Evolutionary conservation across 1,284 basidiomycete genomes (phyloP), one percentile per base, ranked within the genome.

Genomic region (Waitea zeae): DNA sequence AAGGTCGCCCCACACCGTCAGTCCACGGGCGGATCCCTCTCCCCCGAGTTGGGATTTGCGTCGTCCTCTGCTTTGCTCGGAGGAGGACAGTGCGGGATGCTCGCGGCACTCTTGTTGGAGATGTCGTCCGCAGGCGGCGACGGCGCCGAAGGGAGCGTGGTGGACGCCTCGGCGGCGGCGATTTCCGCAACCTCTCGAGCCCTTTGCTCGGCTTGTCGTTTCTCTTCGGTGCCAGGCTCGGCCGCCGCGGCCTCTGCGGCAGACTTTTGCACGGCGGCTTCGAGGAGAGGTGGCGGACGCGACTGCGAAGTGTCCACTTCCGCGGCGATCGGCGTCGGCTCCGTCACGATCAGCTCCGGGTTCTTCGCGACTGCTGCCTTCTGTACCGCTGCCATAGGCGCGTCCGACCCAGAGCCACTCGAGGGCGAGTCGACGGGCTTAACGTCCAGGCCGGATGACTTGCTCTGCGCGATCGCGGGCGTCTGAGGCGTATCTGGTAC

Each of bases 1-100:
- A 70, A 58, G 57, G 64, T 58, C 63, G 67, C 67, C 68, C 67
- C 62, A 55, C 55, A 62, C 58, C 65, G 61, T 70, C 68, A 70
- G 50, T 47, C 48, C 24, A 26, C 24, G 24, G 7, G 24, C n/a
- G 24, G n/a, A 7, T 26, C 24, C 24, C 24, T n/a, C 24, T 26
- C 24, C 24, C n/a, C 24, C 24, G 24, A n/a, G 9, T 9, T 7
- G 9, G 24, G 24, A 7, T 7, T n/a, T n/a, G 7, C 24, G 24
- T 26, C 24, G 24, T 26, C 24, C 9, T 7, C 7, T 7, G 7
- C 24, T 26, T n/a, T 26, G n/a, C n/a, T n/a, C 24, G 9, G 24
- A n/a, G 24, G 24, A 7, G 24, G n/a, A 26, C 9, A 26, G 24
- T n/a, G 9, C 24, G 9, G 9, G 24, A 9, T n/a, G 24, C 9